These are phyloP conservation scores for Oldenlandia corymbosa DNA, from an alignment of 257 asterid species.

Conservation along the genomic window DNA sequence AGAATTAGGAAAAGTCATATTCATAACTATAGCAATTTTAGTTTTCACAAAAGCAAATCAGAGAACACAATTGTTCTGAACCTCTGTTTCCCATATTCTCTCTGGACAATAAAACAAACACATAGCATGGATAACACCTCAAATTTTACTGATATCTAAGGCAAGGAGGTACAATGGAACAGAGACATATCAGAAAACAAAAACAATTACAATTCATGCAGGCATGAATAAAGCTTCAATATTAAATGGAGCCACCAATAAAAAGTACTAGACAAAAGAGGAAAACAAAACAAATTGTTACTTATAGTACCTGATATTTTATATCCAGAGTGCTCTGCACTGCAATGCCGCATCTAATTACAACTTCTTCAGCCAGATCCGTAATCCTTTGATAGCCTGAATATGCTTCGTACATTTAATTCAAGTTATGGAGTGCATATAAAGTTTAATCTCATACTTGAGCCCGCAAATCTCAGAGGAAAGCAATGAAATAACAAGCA, in stretches of 20 bases:
- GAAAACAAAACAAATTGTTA: background rate
- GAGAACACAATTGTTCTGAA: too few relatives aligned
- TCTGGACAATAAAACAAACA: too few relatives aligned
- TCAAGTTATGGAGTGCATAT: background rate
- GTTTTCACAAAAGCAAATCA: too few relatives aligned
- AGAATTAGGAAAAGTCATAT: too few relatives aligned
- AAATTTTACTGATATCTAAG: too few relatives aligned
- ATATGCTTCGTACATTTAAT: slow-evolving; percentile 94
- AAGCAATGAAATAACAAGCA: background rate
- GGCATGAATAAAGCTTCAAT: too few relatives aligned
- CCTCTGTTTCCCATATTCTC: too few relatives aligned
- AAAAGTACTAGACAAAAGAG: background rate
- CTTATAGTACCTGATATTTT: slow-evolving; percentile 68
- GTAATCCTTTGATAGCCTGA: slow-evolving; percentile 94
- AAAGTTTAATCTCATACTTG: background rate
- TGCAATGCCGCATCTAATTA: slow-evolving; percentile 80
- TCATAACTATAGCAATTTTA: too few relatives aligned
- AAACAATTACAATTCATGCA: too few relatives aligned
- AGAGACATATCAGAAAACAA: too few relatives aligned
- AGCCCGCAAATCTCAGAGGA: background rate
- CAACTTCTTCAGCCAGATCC: slow-evolving; percentile 86
- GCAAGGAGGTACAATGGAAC: too few relatives aligned
- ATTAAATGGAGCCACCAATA: background rate
- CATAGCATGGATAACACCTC: too few relatives aligned
- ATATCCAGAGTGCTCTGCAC: slow-evolving; percentile 70